Evolutionary conservation across 106 monocot genomes (phyloP).

Genomic region (Dendrobium huoshanense): DNA sequence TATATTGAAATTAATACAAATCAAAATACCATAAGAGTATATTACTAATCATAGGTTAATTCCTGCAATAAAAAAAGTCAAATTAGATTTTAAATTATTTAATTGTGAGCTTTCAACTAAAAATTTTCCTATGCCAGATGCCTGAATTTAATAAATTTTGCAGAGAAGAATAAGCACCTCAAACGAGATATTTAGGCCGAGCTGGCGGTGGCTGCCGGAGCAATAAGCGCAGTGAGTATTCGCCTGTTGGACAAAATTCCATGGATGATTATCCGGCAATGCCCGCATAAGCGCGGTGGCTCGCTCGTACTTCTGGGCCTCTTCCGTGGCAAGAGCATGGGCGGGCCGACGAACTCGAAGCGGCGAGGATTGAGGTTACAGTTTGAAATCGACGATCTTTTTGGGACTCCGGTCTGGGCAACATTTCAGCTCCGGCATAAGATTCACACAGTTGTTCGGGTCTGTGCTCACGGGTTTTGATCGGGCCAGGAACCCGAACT

Average conservation of each 20-base stretch:
- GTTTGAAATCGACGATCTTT: constrained; percentile 17
- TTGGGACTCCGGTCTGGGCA: constrained; percentile 11
- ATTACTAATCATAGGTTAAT: too few species aligned
- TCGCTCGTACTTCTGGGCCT: constrained; percentile 28
- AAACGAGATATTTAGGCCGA: neutral
- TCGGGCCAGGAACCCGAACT: neutral
- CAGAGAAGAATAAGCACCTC: neutral
- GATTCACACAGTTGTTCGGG: neutral
- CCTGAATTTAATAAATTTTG: too few species aligned
- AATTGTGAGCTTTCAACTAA: too few species aligned
- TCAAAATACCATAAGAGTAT: too few species aligned
- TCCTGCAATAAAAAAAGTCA: too few species aligned
- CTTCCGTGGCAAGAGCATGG: constrained; percentile 19
- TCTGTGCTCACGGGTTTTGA: neutral
- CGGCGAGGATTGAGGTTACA: constrained; percentile 10
- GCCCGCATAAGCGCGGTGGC: constrained; percentile 32
- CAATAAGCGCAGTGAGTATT: constrained; percentile 17
- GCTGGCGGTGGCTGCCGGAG: neutral
- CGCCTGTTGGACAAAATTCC: constrained; percentile 43
- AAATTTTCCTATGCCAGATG: too few species aligned
- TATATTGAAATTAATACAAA: too few species aligned
- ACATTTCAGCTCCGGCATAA: neutral
- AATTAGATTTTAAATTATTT: too few species aligned
- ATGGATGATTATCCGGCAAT: constrained; percentile 37
- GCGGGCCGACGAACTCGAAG: constrained; percentile 40